A percentile compares a stretch with the other conserved stretches of the same genome.
These are phyloP conservation scores for Talaromyces islandicus DNA, from an alignment of 2,329 filamentous ascomycete species.

Conservation along the genomic window DNA sequence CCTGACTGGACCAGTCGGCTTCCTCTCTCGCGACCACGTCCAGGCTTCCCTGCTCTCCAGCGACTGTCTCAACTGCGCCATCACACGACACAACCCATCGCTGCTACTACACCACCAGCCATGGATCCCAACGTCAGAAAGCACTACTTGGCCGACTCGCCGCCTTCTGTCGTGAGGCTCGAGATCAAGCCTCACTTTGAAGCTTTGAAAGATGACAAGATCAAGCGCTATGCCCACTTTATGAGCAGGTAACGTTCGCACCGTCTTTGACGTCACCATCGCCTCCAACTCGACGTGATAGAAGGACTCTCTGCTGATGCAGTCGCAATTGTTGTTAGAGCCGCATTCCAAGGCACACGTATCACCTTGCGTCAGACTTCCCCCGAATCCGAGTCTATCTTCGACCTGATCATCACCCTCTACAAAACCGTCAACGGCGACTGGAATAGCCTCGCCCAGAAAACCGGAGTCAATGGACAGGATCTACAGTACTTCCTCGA, in stretches of 20 bases:
- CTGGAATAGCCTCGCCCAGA: conserved; percentile 62
- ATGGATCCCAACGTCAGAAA: conserved; percentile 39
- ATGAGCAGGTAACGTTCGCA: conserved; percentile 61
- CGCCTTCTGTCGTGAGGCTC: conserved; percentile 79
- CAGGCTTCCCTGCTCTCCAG: conserved; percentile 1
- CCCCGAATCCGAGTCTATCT: conserved; percentile 74
- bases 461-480: conserved; percentile 58
- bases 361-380: conserved; percentile 77
- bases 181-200: conserved; percentile 93
- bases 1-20: conserved; percentile 15
- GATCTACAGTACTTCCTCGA: conserved; percentile 66
- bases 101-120: conserved; percentile 7
- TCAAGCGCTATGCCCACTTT: conserved; percentile 88
- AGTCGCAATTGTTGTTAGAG: conserved; percentile 44
- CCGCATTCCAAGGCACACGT: conserved; percentile 69
- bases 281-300: not conserved
- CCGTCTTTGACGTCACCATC: not conserved
- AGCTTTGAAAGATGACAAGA: conserved; percentile 47
- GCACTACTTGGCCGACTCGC: conserved; percentile 86
- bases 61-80: conserved; percentile 11
- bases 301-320: conserved; percentile 12
- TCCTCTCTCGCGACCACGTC: conserved; percentile 9
- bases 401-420: conserved; percentile 70
- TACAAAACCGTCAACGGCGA: conserved; percentile 62
- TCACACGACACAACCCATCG: conserved; percentile 6